Evolutionary conservation across 495 filamentous ascomycete genomes (phyloP), one percentile per base, ranked within the genome.

Genomic region (Bombardia bombarda): DNA sequence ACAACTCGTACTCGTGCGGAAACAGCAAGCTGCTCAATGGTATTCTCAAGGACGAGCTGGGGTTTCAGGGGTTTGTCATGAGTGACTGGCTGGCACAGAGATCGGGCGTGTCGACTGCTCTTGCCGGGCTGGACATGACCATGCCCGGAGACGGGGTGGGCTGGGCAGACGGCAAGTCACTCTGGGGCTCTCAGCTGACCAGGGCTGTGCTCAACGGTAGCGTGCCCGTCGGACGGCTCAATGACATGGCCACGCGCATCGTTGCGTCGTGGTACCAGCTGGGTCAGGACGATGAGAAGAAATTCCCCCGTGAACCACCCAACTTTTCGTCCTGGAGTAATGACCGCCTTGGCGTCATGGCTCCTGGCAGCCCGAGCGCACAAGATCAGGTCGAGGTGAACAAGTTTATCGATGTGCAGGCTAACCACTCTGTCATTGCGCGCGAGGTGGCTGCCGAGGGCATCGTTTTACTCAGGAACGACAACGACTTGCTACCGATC

Each of bases 271-370:
- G 88, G 87, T 96, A 93, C 58, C 86, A 93, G 56, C 63, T 94
- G 23, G 79, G 84, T 4, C 90, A 96, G 62, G 88, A 95, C 53
- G 69, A 83, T 38, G 72, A 75, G 62, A 67, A 67, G 13, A 74
- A 68, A 36, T 86, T 79, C 43, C 75, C 83, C 19, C 76, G 74
- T 7, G 64, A 87, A 7, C 80, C 78, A 2, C 90, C 90, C 9
- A 96, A 93, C 61, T 96, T 96, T 63, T 94, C 87, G 2, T 89
- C 84, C 0, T 96, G 87, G 86, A 90, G 86, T 0, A 61, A 86
- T 42, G 79, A 90, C 1, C 61, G 75, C 39, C 69, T 78, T 40
- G 87, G 85, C 21, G 57, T 79, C 9, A 47, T 82, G 21, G 76
- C 86, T 38, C 72, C 74, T 3, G 86, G 84, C 0, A 90, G 74